phyloP scores from a whole-genome alignment of 2,329 filamentous ascomycete genomes.

The Pseudogymnoascus sp. region DNA sequence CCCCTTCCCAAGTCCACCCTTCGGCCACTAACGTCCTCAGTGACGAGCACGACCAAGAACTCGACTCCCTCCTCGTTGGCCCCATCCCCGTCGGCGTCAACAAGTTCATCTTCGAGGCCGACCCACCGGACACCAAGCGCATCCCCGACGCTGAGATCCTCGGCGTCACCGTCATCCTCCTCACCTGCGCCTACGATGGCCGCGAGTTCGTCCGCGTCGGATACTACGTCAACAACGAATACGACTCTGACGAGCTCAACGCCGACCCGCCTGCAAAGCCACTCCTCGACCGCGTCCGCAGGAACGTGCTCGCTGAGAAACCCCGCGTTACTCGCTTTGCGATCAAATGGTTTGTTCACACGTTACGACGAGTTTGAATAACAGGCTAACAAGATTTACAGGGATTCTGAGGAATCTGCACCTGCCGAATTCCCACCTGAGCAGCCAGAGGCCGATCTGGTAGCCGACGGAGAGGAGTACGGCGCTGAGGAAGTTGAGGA shows the following conservation, averaged over 20 bases:
- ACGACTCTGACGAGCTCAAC: conserved; percentile 82
- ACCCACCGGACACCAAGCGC: conserved; percentile 78
- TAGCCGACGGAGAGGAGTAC: conserved; percentile 80
- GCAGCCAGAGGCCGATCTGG: conserved; percentile 87
- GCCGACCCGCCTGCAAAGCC: conserved; percentile 88
- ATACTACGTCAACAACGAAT: conserved; percentile 99
- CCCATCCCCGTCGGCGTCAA: conserved; percentile 97
- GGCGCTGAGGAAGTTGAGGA: conserved; percentile 82
- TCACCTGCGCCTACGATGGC: conserved; percentile 93
- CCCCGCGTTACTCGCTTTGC: conserved; percentile 94
- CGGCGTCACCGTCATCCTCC: conserved; percentile 90
- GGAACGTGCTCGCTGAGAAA: conserved; percentile 94
- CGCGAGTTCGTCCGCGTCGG: conserved; percentile 96
- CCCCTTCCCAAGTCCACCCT: conserved; percentile 9
- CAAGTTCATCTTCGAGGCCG: conserved; percentile 97
- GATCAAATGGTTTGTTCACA: conserved; percentile 81
- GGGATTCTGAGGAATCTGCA: conserved; percentile 96
- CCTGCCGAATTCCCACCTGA: conserved; percentile 95
- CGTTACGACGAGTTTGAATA: background rate
- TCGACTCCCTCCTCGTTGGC: conserved; percentile 91
- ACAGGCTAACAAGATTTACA: conserved; percentile 31
- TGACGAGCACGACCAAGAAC: conserved; percentile 95
- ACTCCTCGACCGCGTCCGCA: conserved; percentile 80
- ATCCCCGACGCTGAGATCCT: conserved; percentile 94
- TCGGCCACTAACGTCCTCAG: conserved; percentile 39